Conservation (phyloP, 345 rosid genomes). For the Clausena lansium region DNA sequence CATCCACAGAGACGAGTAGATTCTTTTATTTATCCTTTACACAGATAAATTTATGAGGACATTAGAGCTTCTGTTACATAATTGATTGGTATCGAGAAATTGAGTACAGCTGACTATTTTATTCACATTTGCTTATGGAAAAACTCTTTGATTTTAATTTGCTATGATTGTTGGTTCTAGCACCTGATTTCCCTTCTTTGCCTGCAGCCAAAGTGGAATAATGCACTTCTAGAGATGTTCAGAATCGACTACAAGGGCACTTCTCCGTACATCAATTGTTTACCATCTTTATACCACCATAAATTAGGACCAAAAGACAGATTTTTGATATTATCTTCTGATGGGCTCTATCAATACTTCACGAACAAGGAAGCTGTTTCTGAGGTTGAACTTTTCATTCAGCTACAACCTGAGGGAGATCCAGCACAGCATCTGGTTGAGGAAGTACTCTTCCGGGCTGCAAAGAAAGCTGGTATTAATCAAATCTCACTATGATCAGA, state of each 20-base stretch:
- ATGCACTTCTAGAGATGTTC: conserved; percentile 91
- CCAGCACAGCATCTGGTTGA: conserved; percentile 96
- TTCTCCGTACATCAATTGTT: conserved; percentile 74
- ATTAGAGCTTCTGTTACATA: background rate
- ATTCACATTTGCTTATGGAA: background rate
- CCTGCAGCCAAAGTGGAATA: conserved; percentile 89
- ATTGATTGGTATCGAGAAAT: background rate
- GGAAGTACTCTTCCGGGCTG: conserved; percentile 88
- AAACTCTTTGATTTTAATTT: background rate
- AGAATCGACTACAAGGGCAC: conserved; percentile 82
- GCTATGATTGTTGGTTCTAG: conserved; percentile 2
- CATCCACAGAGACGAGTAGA: background rate
- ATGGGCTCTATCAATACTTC: conserved; percentile 91
- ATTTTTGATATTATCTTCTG: conserved; percentile 82
- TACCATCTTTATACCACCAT: conserved; percentile 86
- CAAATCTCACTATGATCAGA: background rate
- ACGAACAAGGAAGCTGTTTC: conserved; percentile 92
- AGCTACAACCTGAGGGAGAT: conserved; percentile 93
- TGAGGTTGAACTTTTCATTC: conserved; percentile 83
- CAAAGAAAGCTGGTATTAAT: conserved; percentile 86
- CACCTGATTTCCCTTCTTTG: background rate
- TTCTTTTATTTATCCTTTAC: background rate
- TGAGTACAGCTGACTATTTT: background rate
- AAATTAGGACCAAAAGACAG: conserved; percentile 76
- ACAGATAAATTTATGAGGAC: background rate